These are phyloP conservation scores for Ophiognomonia clavigignenti-juglandacearum DNA, from an alignment of 2,329 filamentous ascomycete species.

Conservation along the genomic window DNA sequence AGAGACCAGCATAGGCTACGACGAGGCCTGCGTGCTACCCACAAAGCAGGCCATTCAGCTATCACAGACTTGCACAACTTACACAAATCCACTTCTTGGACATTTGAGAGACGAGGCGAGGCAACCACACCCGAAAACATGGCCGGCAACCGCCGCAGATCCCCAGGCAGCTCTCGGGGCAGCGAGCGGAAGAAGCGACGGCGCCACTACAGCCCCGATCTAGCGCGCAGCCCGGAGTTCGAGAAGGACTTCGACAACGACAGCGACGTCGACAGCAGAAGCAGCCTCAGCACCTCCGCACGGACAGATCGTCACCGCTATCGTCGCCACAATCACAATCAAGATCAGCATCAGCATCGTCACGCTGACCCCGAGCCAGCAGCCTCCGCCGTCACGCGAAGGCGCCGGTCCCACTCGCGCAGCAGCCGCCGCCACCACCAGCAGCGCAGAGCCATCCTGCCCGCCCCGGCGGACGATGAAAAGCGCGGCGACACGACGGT, in stretches of 20 bases:
- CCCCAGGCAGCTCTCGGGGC: neutral
- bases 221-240: no score
- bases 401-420: neutral
- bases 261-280: constrained; percentile 8
- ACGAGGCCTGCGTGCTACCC: no score
- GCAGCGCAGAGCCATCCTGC: neutral
- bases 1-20: no score
- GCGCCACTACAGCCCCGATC: neutral
- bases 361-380: no score
- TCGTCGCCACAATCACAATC: no score
- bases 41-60: no score
- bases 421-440: constrained; percentile 1
- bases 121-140: neutral
- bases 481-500: neutral
- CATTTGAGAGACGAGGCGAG: no score
- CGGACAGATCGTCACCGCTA: no score
- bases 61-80: no score
- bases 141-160: constrained; percentile 1
- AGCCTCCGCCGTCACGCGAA: no score
- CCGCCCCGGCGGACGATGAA: constrained; percentile 1
- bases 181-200: constrained; percentile 3
- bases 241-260: neutral
- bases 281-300: neutral
- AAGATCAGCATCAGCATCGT: no score
- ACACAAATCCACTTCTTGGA: no score